Conservation (phyloP, 139 green algal genomes). For the Closterium sp. region DNA sequence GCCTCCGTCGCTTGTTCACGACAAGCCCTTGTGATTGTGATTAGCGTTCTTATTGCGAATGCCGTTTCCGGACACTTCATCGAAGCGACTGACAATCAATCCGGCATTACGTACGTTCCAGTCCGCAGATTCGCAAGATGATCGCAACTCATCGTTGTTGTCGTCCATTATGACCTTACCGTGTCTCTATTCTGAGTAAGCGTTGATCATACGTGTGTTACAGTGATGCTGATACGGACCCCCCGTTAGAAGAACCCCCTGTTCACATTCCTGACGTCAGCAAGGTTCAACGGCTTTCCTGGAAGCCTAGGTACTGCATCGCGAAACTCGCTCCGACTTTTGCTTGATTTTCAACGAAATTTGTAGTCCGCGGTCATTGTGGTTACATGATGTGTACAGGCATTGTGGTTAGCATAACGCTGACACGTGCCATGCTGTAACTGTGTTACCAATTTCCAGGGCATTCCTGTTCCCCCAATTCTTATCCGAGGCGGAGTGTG, state of each 20-base stretch:
- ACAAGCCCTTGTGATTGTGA: background rate
- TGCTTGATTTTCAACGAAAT: background rate
- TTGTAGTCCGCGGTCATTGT: too few relatives aligned
- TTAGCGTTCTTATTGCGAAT: background rate
- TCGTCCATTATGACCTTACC: background rate
- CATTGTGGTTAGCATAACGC: background rate
- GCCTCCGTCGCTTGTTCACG: background rate
- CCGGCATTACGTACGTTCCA: background rate
- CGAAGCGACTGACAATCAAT: background rate
- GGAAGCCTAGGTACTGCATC: background rate
- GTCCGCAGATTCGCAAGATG: too few relatives aligned
- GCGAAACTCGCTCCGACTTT: background rate
- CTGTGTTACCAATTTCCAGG: background rate
- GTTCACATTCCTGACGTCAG: background rate
- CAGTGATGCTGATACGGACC: background rate
- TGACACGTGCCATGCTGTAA: background rate
- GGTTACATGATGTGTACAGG: too few relatives aligned
- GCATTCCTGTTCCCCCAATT: background rate
- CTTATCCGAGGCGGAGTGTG: background rate
- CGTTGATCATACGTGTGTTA: background rate
- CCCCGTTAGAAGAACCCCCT: background rate
- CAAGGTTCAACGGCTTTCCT: background rate
- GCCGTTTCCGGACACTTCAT: background rate
- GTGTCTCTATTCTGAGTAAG: too few relatives aligned
- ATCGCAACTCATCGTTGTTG: background rate